Conservation (phyloP, 2,329 filamentous ascomycete genomes). For the Diplodia sapinea region DNA sequence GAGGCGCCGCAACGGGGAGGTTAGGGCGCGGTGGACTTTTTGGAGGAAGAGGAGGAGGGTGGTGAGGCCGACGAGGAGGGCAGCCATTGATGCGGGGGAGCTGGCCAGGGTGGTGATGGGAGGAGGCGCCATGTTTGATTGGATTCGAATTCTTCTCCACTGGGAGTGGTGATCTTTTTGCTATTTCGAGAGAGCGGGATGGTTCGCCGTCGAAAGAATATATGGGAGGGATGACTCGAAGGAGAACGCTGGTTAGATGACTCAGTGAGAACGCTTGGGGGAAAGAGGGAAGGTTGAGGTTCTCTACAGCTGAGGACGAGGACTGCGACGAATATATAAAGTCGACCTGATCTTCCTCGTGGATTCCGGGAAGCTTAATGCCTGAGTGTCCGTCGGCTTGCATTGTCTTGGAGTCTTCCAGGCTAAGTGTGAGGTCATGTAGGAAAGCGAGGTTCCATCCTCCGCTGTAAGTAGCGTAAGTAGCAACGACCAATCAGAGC, state of each 20-base stretch:
- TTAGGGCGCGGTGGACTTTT: slow-evolving; percentile 33
- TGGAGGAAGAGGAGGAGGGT: slow-evolving; percentile 1
- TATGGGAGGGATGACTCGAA: not conserved
- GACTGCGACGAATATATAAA: not conserved
- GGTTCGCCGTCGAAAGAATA: not conserved
- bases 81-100: not conserved
- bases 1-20: slow-evolving; percentile 39
- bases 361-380: not conserved
- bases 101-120: not conserved
- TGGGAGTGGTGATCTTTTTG: not conserved
- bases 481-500: not conserved
- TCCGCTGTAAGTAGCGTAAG: not conserved
- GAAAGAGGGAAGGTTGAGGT: not conserved
- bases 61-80: not conserved
- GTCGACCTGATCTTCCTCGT: not conserved
- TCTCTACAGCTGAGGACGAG: not conserved
- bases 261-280: not conserved
- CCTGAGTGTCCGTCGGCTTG: not conserved
- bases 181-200: not conserved
- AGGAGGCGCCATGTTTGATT: not conserved
- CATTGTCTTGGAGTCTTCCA: not conserved
- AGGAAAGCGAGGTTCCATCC: not conserved
- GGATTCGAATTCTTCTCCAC: too few species aligned
- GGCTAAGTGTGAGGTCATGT: not conserved
- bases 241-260: not conserved